These are phyloP conservation scores for Aspergillus glaucus DNA, from an alignment of 2,329 filamentous ascomycete species.

Conservation along the genomic window DNA sequence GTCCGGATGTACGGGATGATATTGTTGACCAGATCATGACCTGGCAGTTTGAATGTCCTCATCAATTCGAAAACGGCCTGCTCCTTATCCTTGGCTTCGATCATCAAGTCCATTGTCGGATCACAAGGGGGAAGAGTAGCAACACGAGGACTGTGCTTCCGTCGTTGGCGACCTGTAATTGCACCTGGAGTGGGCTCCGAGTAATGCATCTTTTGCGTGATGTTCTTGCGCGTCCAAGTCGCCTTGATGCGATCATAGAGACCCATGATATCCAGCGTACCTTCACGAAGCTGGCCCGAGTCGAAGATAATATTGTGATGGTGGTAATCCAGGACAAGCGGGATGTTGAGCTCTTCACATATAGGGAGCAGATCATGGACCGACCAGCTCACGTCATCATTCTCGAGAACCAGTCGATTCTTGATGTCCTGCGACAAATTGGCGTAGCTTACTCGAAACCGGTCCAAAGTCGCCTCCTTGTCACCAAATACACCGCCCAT, in stretches of 20 bases:
- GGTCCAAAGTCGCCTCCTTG: constrained; percentile 68
- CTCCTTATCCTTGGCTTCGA: constrained; percentile 97
- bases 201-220: constrained; percentile 96
- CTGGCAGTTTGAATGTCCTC: constrained; percentile 77
- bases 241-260: constrained; percentile 71
- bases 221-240: constrained; percentile 78
- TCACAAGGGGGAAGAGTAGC: constrained; percentile 74
- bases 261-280: constrained; percentile 71
- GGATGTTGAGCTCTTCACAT: constrained; percentile 91
- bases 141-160: constrained; percentile 80
- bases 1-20: constrained; percentile 68
- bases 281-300: constrained; percentile 64
- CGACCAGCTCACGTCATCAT: constrained; percentile 89
- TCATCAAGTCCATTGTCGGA: constrained; percentile 91
- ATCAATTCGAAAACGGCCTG: constrained; percentile 94
- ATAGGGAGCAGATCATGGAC: constrained; percentile 84
- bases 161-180: constrained; percentile 67
- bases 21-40: constrained; percentile 68
- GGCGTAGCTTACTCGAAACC: constrained; percentile 71
- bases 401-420: constrained; percentile 78
- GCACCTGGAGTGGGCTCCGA: constrained; percentile 73
- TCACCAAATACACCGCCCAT: constrained; percentile 89
- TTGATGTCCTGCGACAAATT: constrained; percentile 64
- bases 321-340: constrained; percentile 85
- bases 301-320: constrained; percentile 95